Evolutionary conservation across 352 stramenopile genomes (phyloP), one percentile per base, ranked within the genome.

Genomic region (Peronosclerospora sorghi): DNA sequence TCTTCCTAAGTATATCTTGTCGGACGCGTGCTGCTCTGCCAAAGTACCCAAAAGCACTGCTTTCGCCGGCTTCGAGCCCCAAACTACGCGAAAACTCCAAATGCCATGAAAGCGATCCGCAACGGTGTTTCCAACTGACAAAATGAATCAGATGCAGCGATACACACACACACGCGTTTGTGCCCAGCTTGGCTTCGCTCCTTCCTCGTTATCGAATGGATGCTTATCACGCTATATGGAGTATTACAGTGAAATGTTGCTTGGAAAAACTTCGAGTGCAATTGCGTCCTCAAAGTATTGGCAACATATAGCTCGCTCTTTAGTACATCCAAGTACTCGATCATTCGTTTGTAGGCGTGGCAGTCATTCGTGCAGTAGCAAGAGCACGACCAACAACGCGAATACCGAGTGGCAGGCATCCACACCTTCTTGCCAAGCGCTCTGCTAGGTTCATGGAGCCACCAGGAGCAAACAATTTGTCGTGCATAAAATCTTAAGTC

Each of bases 71-170:
- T 39, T 77, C 61, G 14, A 80, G 56, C 32, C 86, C 75, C 20
- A 90, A 90, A 14, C 58, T 82, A 38, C 78, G 73, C 78, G 73
- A 44, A 90, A 90, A 90, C 83, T 9, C 78, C 78, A 21, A 90
- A 68, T 13, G 71, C 78, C 74, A 90, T 87, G 32, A 90, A 90
- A 1, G 74, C 77, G 14, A 86, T 56, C n/a, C 65, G 70, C 15
- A 87, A 55, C 6, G 73, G 58, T 23, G 80, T 66, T 2, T 86
- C 73, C 21, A 90, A 54, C 30, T 87, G 77, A 21, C 66, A 81
- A 54, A 90, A 87, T 1, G 77, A 90, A 87, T 3, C 77, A 73
- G 32, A 90, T 90, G 34, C 74, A 90, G 5, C 73, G 68, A 34
- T 90, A 74, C 8, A 87, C 59, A 37, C n/a, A n/a, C n/a, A n/a